phyloP scores from a whole-genome alignment of 75 land plant species.

The Selaginella moellendorffii region DNA sequence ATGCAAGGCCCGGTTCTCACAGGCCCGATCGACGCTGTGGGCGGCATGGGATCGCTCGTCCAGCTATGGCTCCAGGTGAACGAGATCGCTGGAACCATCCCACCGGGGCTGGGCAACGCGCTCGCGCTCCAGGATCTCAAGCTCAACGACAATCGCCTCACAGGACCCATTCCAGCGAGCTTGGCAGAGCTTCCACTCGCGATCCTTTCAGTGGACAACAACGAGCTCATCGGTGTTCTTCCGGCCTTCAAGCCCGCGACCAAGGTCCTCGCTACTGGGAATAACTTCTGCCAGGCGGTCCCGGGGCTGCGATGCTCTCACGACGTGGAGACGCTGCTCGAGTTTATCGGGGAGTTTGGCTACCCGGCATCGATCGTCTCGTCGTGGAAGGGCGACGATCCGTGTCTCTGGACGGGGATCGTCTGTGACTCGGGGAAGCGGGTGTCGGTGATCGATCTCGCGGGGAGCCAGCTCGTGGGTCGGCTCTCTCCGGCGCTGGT shows the following conservation, averaged over 20 bases:
- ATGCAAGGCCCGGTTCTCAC: conserved; percentile 30
- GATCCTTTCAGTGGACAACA: conserved; percentile 33
- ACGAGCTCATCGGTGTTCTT: conserved; percentile 46
- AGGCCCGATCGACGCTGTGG: conserved; percentile 39
- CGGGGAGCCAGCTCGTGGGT: conserved; percentile 31
- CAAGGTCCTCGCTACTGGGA: conserved; percentile 5
- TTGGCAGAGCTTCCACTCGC: conserved; percentile 14
- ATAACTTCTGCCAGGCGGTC: conserved; percentile 37
- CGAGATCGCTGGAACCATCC: conserved; percentile 50
- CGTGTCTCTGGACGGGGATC: conserved; percentile 56
- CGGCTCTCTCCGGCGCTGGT: conserved; percentile 51
- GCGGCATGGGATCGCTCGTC: conserved; percentile 27
- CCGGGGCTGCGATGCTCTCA: conserved; percentile 37
- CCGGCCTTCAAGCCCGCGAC: conserved; percentile 25
- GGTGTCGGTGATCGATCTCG: conserved; percentile 33
- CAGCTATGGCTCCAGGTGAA: conserved; percentile 63
- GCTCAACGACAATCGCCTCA: conserved; percentile 47
- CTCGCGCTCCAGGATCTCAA: conserved; percentile 33
- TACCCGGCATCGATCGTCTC: conserved; percentile 38
- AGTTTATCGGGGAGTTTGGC: conserved; percentile 38
- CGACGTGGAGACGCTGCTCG: conserved; percentile 37
- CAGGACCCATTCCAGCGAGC: conserved; percentile 41
- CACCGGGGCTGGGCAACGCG: conserved; percentile 35
- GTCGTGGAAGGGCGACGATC: conserved; percentile 65
- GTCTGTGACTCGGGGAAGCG: conserved; percentile 30